Conservation (phyloP, 2,329 filamentous ascomycete genomes). For the Diplocarpon rosae region DNA sequence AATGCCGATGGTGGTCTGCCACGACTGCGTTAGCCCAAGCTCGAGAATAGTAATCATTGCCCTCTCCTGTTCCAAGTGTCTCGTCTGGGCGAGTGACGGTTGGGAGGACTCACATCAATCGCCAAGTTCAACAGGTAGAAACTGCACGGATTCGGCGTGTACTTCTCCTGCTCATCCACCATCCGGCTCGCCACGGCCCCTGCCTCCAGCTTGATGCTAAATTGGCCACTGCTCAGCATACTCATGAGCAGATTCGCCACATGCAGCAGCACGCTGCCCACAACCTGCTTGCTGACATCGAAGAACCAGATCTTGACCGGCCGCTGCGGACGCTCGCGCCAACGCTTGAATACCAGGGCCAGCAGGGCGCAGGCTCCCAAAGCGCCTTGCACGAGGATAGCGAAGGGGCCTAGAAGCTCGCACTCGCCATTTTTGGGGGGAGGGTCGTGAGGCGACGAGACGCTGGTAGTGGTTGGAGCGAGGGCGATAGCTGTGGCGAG, state of each 20-base stretch:
- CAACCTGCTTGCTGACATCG: constrained; percentile 93
- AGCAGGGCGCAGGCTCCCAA: constrained; percentile 74
- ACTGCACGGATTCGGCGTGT: constrained; percentile 84
- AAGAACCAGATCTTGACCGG: constrained; percentile 97
- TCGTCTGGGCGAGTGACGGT: too few species aligned
- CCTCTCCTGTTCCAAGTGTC: neutral
- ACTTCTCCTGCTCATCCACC: constrained; percentile 37
- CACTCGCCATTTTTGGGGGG: constrained; percentile 57
- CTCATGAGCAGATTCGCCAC: constrained; percentile 92
- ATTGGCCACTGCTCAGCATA: constrained; percentile 81
- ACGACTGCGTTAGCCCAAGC: constrained; percentile 1
- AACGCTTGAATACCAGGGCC: constrained; percentile 86
- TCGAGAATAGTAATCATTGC: neutral
- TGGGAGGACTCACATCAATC: constrained; percentile 67
- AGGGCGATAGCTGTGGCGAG: constrained; percentile 18
- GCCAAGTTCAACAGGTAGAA: constrained; percentile 91
- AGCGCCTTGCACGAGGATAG: constrained; percentile 78
- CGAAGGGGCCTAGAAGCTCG: constrained; percentile 78
- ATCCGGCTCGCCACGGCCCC: constrained; percentile 24
- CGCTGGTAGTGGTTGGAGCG: constrained; percentile 7
- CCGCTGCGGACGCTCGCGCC: constrained; percentile 81
- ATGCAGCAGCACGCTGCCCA: constrained; percentile 85
- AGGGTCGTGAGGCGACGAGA: constrained; percentile 1
- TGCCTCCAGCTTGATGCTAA: constrained; percentile 51
- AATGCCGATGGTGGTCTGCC: constrained; percentile 89